phyloP scores from a whole-genome alignment of 208 protist genomes.

The Leishmania guyanensis region DNA sequence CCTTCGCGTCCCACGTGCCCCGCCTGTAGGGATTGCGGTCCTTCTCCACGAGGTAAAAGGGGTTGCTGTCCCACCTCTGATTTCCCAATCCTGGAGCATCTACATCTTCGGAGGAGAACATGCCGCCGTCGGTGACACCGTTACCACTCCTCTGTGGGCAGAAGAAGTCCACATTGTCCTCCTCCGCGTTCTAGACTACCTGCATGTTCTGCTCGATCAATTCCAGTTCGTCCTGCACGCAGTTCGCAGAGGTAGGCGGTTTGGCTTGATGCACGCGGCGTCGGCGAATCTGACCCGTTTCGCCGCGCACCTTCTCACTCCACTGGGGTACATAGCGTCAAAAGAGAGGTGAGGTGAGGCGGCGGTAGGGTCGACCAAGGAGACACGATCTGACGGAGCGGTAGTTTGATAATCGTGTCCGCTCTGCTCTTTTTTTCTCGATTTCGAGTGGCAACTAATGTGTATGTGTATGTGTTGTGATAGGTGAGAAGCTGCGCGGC shows the following conservation, averaged over 20 bases:
- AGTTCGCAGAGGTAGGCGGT: constrained; percentile 45
- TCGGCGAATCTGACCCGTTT: constrained; percentile 48
- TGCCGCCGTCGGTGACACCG: constrained; percentile 47
- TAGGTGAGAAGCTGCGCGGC: no score
- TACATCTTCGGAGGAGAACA: constrained; percentile 63
- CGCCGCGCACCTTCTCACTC: constrained; percentile 32
- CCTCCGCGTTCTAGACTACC: constrained; percentile 35
- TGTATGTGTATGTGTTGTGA: no score
- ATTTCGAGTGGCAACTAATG: no score
- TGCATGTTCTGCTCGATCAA: constrained; percentile 32
- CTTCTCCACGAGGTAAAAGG: constrained; percentile 54
- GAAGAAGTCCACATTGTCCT: constrained; percentile 55
- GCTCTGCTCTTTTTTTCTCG: constrained; percentile 1
- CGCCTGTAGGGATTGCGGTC: constrained; percentile 58
- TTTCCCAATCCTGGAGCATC: constrained; percentile 30
- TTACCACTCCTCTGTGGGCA: constrained; percentile 45
- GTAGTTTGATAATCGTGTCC: neutral
- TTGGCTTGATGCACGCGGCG: constrained; percentile 61
- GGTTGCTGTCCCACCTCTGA: constrained; percentile 59
- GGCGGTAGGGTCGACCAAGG: neutral
- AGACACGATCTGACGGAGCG: neutral
- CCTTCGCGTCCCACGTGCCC: constrained; percentile 68
- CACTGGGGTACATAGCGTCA: constrained; percentile 1
- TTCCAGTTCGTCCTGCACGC: constrained; percentile 39
- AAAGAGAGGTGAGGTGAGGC: no score